Evolutionary conservation across 116 monocot species (phyloP).

Genomic region (Iris pallida): DNA sequence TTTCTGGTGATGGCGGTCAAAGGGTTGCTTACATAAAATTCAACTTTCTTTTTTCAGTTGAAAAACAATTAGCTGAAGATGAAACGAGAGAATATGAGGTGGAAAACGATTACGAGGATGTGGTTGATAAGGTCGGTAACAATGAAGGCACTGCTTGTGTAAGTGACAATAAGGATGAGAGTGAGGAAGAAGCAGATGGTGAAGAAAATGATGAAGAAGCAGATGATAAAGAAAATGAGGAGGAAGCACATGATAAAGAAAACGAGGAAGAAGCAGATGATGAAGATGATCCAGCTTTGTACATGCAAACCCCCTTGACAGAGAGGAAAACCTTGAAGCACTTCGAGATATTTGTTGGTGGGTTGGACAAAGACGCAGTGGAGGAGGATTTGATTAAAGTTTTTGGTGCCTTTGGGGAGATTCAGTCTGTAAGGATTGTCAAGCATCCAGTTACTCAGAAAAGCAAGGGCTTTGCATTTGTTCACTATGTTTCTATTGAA

Average conservation of each 20-base stretch:
- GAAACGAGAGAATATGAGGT: conserved; percentile 4
- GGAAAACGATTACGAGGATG: background rate
- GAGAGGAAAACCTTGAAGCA: conserved; percentile 28
- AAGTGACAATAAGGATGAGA: background rate
- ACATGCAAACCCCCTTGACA: conserved; percentile 11
- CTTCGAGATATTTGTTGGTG: conserved; percentile 50
- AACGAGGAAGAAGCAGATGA: conserved; percentile 22
- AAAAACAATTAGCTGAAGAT: conserved; percentile 9
- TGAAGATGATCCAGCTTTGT: conserved; percentile 23
- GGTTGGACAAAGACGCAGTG: conserved; percentile 38
- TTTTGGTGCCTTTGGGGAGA: conserved; percentile 53
- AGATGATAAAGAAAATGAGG: conserved; percentile 3
- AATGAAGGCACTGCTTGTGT: too few relatives aligned
- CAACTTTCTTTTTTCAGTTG: conserved; percentile 6
- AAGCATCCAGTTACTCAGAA: conserved; percentile 40
- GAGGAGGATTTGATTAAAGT: conserved; percentile 55
- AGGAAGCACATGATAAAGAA: background rate
- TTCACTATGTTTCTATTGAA: conserved; percentile 35
- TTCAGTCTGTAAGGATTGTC: conserved; percentile 48
- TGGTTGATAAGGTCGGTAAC: background rate
- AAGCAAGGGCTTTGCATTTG: conserved; percentile 62
- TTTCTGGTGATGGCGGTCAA: background rate
- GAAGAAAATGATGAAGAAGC: conserved; percentile 15
- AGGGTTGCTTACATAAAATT: conserved; percentile 1
- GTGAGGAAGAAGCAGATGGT: background rate